Evolutionary conservation across 2,329 filamentous ascomycete species (phyloP), one percentile per base, ranked within the genome.

Genomic region (Paecilomyces formosus): DNA sequence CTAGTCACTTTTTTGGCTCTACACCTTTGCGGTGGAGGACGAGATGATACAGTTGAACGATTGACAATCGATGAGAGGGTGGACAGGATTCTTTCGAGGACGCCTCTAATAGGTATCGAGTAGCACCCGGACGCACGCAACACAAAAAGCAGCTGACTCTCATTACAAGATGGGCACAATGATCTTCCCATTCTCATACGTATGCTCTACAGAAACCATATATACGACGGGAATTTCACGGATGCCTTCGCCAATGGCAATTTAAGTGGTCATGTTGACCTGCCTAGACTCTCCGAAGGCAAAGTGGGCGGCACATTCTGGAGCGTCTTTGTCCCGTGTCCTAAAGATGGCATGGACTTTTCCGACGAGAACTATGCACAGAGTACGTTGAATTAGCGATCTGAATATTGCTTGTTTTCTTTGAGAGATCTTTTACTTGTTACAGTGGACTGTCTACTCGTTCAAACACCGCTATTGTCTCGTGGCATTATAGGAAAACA

Each of bases 251-350:
- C 87, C 63, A 77, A 88, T 22, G 90, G 89, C 31, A 84, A 83
- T 0, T 75, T 96, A 55, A 68, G 72, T 0, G 80, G 80, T 3
- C 89, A 97, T 64, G 88, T 94, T 56, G 93, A 97, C 71, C 77
- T 96, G 8, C 86, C 88, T 1, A 85, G 92, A 4, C 80, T 96
- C 54, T 80, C 83, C 35, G 74, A 84, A 55, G 92, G 92, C 62
- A 65, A 66, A 30, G 67, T 73, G 3, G 92, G 92, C 45, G 93
- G 92, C 57, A 87, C 89, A n/a, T 97, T 97, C 72, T 97, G 92
- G 93, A 92, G 88, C 70, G 90, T 94, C 9, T 97, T 82, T 67
- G 85, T 88, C 49, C 84, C 84, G 0, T 97, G 92, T 68, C 92
- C 92, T 0, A 72, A 74, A 11, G 85, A 93, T 66, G 85, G 84